A percentile compares a stretch with the other conserved stretches of the same genome.
These are phyloP conservation scores for Chrysochromulina tobinii DNA, from an alignment of 78 protist species.

Conservation along the genomic window DNA sequence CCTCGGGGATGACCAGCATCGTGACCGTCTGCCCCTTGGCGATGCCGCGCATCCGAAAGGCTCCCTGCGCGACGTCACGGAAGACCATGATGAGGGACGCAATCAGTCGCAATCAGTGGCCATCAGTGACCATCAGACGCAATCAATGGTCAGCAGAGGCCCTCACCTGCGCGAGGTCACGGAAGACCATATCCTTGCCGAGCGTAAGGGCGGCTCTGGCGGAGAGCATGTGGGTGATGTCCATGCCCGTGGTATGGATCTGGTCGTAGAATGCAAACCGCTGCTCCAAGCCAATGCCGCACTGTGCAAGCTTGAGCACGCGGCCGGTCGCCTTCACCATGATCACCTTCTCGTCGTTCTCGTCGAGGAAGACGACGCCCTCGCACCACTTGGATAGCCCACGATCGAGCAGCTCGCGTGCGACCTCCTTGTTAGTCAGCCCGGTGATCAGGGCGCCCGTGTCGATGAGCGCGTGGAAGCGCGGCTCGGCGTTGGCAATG, in stretches of 20 bases:
- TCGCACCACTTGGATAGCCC: conserved; percentile 50
- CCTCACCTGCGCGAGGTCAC: conserved; percentile 48
- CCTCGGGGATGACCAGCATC: conserved; percentile 38
- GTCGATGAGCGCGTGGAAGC: conserved; percentile 79
- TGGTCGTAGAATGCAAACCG: conserved; percentile 73
- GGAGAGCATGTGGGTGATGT: conserved; percentile 68
- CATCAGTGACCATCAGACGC: neutral
- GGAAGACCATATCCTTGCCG: conserved; percentile 83
- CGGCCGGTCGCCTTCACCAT: conserved; percentile 16
- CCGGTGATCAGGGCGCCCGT: conserved; percentile 80
- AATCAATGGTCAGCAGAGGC: no score
- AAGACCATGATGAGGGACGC: conserved; percentile 45
- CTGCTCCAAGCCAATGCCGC: conserved; percentile 36
- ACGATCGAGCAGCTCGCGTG: conserved; percentile 42
- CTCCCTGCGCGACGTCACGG: conserved; percentile 57
- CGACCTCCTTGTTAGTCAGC: conserved; percentile 55
- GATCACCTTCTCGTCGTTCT: conserved; percentile 58
- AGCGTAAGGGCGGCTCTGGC: conserved; percentile 77
- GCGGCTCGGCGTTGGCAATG: conserved; percentile 55
- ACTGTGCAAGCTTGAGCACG: conserved; percentile 48
- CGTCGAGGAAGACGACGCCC: conserved; percentile 64
- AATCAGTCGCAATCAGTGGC: no score
- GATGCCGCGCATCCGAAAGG: conserved; percentile 52
- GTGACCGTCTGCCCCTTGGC: conserved; percentile 31
- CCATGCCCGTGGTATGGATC: conserved; percentile 84